These are phyloP conservation scores for Lactifluus piperatus DNA, from an alignment of 768 basidiomycete genomes.

Conservation along the genomic window DNA sequence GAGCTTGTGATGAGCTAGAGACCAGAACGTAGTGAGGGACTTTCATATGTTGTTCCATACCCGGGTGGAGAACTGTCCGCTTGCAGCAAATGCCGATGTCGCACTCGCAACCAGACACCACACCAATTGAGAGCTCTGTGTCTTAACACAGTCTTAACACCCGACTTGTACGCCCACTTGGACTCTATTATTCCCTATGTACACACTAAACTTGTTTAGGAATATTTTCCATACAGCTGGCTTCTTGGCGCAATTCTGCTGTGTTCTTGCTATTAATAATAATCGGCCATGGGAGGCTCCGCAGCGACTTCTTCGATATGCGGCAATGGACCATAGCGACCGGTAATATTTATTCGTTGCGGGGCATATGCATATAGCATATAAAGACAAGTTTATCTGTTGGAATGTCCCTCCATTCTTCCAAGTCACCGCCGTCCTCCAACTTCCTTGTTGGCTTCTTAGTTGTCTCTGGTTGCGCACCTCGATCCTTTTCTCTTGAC, in stretches of 20 bases:
- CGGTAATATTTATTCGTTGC: neutral
- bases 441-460: slow-evolving; percentile 19
- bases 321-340: neutral
- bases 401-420: neutral
- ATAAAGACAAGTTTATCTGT: neutral
- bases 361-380: neutral
- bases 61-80: neutral
- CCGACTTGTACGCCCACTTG: no score
- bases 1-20: slow-evolving; percentile 43
- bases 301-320: no score
- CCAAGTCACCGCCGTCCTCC: slow-evolving; percentile 14
- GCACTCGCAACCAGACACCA: no score
- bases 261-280: no score
- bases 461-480: slow-evolving; percentile 21
- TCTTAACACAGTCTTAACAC: no score
- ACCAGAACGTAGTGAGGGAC: slow-evolving; percentile 64
- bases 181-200: no score
- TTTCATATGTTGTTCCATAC: slow-evolving; percentile 17
- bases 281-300: no score
- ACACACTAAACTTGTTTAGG: neutral
- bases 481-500: slow-evolving; percentile 13
- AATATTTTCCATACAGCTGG: neutral
- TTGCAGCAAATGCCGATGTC: no score
- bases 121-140: no score
- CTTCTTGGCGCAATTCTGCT: neutral